A percentile compares a stretch with the other conserved stretches of the same genome.
Evolutionary conservation across 2,329 filamentous ascomycete genomes (phyloP).

Genomic region (Phyllosticta capitalensis): DNA sequence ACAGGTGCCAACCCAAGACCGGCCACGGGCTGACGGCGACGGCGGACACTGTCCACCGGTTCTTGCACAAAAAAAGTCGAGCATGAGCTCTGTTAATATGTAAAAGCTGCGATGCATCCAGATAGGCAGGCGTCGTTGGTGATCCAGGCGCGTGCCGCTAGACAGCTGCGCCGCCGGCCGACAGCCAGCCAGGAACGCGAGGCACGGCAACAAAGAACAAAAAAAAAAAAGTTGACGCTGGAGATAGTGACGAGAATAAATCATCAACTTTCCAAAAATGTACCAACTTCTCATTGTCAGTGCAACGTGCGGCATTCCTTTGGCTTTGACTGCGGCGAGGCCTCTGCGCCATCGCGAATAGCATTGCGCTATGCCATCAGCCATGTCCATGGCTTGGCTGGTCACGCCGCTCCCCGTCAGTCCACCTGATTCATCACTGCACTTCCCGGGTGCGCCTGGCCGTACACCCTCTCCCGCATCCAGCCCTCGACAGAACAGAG

Average conservation of each 20-base stretch:
- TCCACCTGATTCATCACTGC: constrained; percentile 9
- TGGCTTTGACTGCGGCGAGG: neutral
- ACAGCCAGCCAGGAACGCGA: neutral
- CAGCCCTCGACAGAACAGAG: neutral
- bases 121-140: neutral
- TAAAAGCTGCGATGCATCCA: neutral
- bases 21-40: neutral
- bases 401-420: constrained; percentile 7
- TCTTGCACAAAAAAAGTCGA: too few species aligned
- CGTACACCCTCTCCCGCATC: neutral
- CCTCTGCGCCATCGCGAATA: constrained; percentile 1
- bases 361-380: constrained; percentile 9
- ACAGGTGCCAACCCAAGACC: neutral
- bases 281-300: neutral
- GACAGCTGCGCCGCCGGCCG: too few species aligned
- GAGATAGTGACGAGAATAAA: neutral
- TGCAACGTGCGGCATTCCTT: neutral
- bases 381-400: constrained; percentile 8
- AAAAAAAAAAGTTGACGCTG: neutral
- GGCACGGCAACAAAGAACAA: neutral
- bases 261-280: too few species aligned
- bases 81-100: too few species aligned
- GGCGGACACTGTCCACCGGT: neutral
- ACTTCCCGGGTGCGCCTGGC: neutral
- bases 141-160: neutral